phyloP scores from a whole-genome alignment of 202 grass and related monocot genomes.

The Digitaria exilis region DNA sequence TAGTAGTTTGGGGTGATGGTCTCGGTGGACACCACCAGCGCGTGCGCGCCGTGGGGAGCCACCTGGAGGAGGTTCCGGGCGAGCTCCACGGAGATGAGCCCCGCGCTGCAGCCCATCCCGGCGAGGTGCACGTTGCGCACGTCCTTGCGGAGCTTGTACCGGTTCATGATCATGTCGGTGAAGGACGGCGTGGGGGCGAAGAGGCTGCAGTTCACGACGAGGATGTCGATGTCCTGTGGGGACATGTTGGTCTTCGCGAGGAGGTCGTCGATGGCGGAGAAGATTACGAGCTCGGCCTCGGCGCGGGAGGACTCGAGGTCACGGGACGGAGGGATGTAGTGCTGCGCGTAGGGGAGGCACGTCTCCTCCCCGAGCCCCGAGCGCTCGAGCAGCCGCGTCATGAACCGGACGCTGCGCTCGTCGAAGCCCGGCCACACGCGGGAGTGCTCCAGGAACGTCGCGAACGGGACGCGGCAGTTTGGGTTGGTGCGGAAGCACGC shows the following conservation, averaged over 20 bases:
- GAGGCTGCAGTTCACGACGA: conserved; percentile 93
- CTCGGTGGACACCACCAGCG: conserved; percentile 65
- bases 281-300: conserved; percentile 59
- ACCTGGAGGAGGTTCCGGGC: conserved; percentile 68
- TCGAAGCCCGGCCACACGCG: conserved; percentile 69
- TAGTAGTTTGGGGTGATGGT: conserved; percentile 71
- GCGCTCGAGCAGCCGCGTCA: conserved; percentile 50
- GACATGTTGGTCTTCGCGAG: conserved; percentile 54
- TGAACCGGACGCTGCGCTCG: conserved; percentile 79
- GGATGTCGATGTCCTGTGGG: conserved; percentile 71
- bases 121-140: conserved; percentile 75
- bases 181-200: conserved; percentile 90
- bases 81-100: conserved; percentile 63
- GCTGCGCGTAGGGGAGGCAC: conserved; percentile 69
- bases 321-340: conserved; percentile 74
- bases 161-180: conserved; percentile 82
- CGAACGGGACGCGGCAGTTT: conserved; percentile 76
- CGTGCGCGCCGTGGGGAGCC: conserved; percentile 36
- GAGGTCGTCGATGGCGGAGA: conserved; percentile 67
- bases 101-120: conserved; percentile 84
- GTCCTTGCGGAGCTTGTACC: conserved; percentile 71
- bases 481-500: conserved; percentile 71
- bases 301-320: conserved; percentile 65
- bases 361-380: conserved; percentile 78
- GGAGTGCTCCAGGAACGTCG: conserved; percentile 80